Conservation (phyloP, 148 eudicot genomes). For the Chenopodium formosanum region DNA sequence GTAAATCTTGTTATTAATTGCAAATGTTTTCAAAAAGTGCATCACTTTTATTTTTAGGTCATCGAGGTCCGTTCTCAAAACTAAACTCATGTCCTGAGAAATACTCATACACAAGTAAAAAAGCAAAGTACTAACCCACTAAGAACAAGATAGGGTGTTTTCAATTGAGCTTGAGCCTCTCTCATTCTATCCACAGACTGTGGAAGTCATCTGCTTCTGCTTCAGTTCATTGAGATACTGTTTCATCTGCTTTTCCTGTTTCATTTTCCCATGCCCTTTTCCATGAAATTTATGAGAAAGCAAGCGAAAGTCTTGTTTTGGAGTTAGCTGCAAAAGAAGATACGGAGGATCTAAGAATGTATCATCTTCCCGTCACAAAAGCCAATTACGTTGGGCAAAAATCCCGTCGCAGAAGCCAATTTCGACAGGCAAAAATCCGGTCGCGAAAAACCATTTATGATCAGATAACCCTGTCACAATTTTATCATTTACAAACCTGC, state of each 20-base stretch:
- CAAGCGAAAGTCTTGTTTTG: slow-evolving; percentile 87
- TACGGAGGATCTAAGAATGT: neutral
- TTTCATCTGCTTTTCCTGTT: slow-evolving; percentile 85
- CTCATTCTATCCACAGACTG: slow-evolving; percentile 89
- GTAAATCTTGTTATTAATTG: neutral
- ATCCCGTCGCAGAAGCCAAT: too few species aligned
- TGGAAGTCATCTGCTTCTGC: slow-evolving; percentile 87
- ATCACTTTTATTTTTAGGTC: neutral
- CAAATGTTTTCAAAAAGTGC: neutral
- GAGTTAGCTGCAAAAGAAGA: slow-evolving; percentile 65
- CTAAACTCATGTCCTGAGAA: neutral
- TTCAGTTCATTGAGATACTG: slow-evolving; percentile 80
- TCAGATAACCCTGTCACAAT: too few species aligned
- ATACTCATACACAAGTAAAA: neutral
- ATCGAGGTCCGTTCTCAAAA: neutral
- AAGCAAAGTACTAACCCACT: slow-evolving; percentile 67
- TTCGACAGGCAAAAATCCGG: too few species aligned
- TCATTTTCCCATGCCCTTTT: slow-evolving; percentile 91
- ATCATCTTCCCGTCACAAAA: neutral
- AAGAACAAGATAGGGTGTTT: slow-evolving; percentile 85
- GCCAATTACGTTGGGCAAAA: too few species aligned
- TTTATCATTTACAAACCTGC: too few species aligned
- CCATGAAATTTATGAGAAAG: slow-evolving; percentile 92
- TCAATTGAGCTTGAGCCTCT: slow-evolving; percentile 73
- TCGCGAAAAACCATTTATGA: too few species aligned